Conservation (phyloP, 441 rosid genomes). For the Arabidopsis lyrata region DNA sequence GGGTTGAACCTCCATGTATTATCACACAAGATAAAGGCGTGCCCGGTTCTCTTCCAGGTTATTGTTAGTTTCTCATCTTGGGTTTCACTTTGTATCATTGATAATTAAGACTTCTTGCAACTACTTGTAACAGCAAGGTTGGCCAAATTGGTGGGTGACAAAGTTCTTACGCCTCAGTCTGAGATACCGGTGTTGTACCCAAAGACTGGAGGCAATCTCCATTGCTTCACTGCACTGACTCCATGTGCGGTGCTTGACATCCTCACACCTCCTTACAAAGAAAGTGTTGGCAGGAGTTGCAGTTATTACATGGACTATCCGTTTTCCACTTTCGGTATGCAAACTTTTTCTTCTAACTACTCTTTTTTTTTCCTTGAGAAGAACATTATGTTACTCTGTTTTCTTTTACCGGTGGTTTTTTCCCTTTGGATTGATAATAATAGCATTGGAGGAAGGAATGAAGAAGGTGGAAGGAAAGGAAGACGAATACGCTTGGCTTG, state of each 20-base stretch:
- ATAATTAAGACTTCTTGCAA: constrained; percentile 15
- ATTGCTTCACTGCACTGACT: constrained; percentile 89
- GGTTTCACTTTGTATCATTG: constrained; percentile 1
- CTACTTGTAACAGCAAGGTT: constrained; percentile 65
- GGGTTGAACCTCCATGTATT: constrained; percentile 78
- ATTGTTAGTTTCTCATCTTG: background rate
- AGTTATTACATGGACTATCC: constrained; percentile 87
- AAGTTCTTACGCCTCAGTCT: constrained; percentile 71
- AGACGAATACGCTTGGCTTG: constrained; percentile 88
- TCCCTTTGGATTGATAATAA: constrained; percentile 25
- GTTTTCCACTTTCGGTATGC: constrained; percentile 63
- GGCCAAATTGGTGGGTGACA: constrained; percentile 71
- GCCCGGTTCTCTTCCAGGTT: constrained; percentile 62
- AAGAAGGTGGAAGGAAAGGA: constrained; percentile 53
- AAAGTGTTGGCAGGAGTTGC: constrained; percentile 77
- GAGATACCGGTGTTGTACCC: constrained; percentile 79
- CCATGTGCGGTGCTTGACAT: constrained; percentile 91
- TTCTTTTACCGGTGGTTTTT: background rate
- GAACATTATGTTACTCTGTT: constrained; percentile 19
- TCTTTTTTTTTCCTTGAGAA: background rate
- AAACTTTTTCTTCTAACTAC: constrained; percentile 12
- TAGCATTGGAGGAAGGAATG: constrained; percentile 52
- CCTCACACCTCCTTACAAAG: constrained; percentile 87
- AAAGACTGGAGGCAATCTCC: constrained; percentile 84
- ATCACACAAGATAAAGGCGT: constrained; percentile 50